Conservation (phyloP, 2,329 filamentous ascomycete species). For the Trichoderma brevicompactum region DNA sequence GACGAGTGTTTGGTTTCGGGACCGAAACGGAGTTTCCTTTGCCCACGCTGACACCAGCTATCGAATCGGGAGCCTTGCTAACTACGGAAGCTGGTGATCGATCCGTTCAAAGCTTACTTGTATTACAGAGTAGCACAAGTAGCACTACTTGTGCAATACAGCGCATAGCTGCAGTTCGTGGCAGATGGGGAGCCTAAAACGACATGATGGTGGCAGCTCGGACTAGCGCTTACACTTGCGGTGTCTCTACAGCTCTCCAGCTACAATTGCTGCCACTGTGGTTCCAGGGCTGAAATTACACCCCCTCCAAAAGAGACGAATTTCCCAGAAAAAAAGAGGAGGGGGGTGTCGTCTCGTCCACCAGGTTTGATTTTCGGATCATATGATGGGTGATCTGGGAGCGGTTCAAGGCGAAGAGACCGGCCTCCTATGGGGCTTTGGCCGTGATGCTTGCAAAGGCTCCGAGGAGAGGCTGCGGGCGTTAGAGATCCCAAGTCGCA, state of each 20-base stretch:
- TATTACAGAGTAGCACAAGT: constrained; percentile 14
- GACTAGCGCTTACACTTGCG: constrained; percentile 27
- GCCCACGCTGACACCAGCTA: constrained; percentile 3
- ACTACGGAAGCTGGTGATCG: constrained; percentile 23
- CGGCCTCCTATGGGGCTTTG: not conserved
- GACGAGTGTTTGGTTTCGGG: not conserved
- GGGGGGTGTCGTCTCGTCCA: not conserved
- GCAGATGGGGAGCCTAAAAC: constrained; percentile 18
- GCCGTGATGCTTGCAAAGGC: not conserved
- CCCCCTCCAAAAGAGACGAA: constrained; percentile 10
- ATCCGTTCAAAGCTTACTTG: constrained; percentile 17
- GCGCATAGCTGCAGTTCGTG: constrained; percentile 25
- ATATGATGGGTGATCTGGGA: constrained; percentile 14
- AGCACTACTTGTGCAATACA: constrained; percentile 24
- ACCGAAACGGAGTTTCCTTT: constrained; percentile 4
- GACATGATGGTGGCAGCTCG: constrained; percentile 19
- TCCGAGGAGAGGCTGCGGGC: constrained; percentile 10
- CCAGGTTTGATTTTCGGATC: not conserved
- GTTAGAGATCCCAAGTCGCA: constrained; percentile 10
- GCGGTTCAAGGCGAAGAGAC: not conserved
- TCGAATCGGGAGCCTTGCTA: constrained; percentile 16
- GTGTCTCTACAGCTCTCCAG: constrained; percentile 21
- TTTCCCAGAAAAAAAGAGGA: not conserved
- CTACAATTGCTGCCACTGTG: constrained; percentile 21
- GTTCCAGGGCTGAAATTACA: constrained; percentile 26